A percentile compares a stretch with the other conserved stretches of the same genome.
These are phyloP conservation scores for Dictyophora rubrovolvata DNA, from an alignment of 768 basidiomycete genomes.

Conservation along the genomic window DNA sequence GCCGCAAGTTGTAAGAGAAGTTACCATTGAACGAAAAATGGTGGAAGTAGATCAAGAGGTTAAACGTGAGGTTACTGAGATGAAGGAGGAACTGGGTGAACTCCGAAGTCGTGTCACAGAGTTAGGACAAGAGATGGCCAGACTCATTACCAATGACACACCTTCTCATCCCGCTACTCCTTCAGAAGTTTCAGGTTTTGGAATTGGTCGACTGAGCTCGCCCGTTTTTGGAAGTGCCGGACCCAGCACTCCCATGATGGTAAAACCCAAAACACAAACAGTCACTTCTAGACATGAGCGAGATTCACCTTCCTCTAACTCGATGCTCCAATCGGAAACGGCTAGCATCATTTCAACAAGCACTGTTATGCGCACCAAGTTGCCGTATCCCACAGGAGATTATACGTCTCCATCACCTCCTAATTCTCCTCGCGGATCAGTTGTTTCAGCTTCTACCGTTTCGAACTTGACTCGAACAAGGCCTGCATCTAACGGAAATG, in stretches of 20 bases:
- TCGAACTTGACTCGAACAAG: conserved; percentile 20
- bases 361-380: conserved; percentile 36
- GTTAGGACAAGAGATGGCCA: conserved; percentile 74
- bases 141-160: conserved; percentile 34
- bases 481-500: conserved; percentile 26
- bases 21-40: conserved; percentile 8
- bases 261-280: neutral
- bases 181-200: conserved; percentile 7
- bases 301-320: conserved; percentile 4
- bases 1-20: conserved; percentile 11
- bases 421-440: conserved; percentile 28
- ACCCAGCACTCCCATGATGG: neutral
- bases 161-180: conserved; percentile 2
- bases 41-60: conserved; percentile 16
- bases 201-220: conserved; percentile 2
- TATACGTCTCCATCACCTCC: conserved; percentile 61
- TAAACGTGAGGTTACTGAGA: conserved; percentile 36
- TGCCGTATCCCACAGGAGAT: conserved; percentile 79
- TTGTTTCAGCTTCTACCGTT: conserved; percentile 17
- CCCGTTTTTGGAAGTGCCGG: conserved; percentile 16
- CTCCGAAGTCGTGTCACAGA: conserved; percentile 66
- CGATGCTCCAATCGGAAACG: conserved; percentile 9
- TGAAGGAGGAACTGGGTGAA: conserved; percentile 62
- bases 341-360: conserved; percentile 8
- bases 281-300: neutral